Base-by-base conservation (phyloP, 169 alveolate genomes). In the Plasmodium malariae region DNA sequence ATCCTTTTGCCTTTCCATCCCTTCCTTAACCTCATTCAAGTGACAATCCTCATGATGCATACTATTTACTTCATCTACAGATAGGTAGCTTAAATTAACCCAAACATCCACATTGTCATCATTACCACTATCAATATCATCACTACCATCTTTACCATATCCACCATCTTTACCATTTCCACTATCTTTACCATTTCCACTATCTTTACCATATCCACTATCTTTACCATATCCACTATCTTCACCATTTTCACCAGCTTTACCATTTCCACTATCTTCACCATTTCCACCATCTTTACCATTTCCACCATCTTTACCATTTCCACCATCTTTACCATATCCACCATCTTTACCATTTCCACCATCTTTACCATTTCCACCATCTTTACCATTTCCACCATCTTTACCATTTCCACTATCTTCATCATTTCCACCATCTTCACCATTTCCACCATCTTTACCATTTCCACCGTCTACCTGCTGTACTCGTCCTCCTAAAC, bases 21-120 rank as follows among this genome's bases (percentile, higher is more conserved):
- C 49, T 63, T 63, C 74, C 26, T 57, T 57, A 17, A 2, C 34
- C 37, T 57, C 11, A 19, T 24, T n/a, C 26, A 19, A 19, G 12
- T 57, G 17, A 24, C 74, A 14, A 6, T 3, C 24, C 43, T 59
- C 70, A 17, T 59, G 1, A 14, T 59, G 28, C 43, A 59, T 26
- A 4, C 51, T 68, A 49, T 7, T 49, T 49, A 19, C 28, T 11
- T 68, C 57, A 68, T 68, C 62, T 21, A 68, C 28, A 6, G 67
- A 71, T 9, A 30, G 43, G 21, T 71, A 71, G 17, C 45, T 71
- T 55, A 71, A 49, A 30, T 49, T 71, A 7, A 19, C 26, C 85
- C 85, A 71, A 14, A 57, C 37, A 17, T 71, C 85, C 9, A 49
- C 24, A 12, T 48, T 24, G 14, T 57, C 62, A 11, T 71, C 19